Evolutionary conservation across 768 basidiomycete genomes (phyloP), one percentile per base, ranked within the genome.

Genomic region (Russula vinacea): DNA sequence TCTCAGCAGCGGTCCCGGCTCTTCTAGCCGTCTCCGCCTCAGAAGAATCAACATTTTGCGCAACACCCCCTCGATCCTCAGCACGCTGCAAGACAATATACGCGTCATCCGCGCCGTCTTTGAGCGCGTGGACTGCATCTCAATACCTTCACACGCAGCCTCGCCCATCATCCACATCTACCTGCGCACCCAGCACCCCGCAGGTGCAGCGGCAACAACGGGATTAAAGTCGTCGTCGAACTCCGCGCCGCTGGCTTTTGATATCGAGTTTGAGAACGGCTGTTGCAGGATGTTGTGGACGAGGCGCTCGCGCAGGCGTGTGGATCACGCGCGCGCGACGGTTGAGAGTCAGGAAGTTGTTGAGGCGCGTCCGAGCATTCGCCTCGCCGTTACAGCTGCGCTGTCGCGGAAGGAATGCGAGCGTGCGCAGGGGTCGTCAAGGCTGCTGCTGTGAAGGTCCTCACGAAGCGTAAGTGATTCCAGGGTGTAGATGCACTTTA

Each of bases 221-320:
- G 11, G 11, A 47, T 47, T 7, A 35, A 35, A 35, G 35, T 35
- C 10, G 35, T 35, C 45, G 45, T 11, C 11, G 4, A 47, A 22
- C 10, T 5, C 79, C 1, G 71, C 77, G 0, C 78, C 83, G 0
- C 71, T 72, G 9, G 74, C 73, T 19, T 83, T 81, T 71, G 83
- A 90, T 67, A 76, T 83, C 51, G 83, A 81, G 24, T 73, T 73
- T 16, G 95, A 98, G 74, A 98, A 71, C 77, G 79, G 45, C 62
- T 93, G 29, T 73, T 99, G 68, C 95, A 98, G 76, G 93, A 96
- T 58, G 85, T 98, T 14, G 94, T 98, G 16, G 96, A 98, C 64
- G 92, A 97, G 71, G 81, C 83, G 0, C 77, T 93, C 47, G 77
- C 78, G 7, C 90, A 91, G 68, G 92, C 11, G 88, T 99, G 51